Evolutionary conservation across 257 asterid species (phyloP).

Genomic region (Cordia subcordata): DNA sequence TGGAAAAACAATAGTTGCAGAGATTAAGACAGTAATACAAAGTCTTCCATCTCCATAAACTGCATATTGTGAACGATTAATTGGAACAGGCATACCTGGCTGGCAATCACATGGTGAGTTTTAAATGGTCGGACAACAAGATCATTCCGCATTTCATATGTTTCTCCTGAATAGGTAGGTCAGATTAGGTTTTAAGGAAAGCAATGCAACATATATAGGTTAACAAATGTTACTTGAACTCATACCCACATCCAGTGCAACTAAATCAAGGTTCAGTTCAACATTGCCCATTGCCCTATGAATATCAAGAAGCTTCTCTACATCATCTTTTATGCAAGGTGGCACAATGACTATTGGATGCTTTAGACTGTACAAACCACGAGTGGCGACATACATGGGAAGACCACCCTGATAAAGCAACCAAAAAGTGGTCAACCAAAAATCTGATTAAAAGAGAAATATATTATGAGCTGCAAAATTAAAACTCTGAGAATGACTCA

Average conservation of each 20-base stretch:
- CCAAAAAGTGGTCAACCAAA: background rate
- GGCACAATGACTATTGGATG: constrained; percentile 94
- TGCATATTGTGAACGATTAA: background rate
- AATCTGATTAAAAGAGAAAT: no score
- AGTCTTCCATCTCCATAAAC: background rate
- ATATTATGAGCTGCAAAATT: no score
- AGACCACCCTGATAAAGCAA: constrained; percentile 82
- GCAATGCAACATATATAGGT: constrained; percentile 7
- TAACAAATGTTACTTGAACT: constrained; percentile 9
- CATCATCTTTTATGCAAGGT: constrained; percentile 79
- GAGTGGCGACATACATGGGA: constrained; percentile 93
- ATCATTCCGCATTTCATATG: constrained; percentile 97
- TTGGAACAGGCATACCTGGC: constrained; percentile 56
- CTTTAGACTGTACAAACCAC: constrained; percentile 77
- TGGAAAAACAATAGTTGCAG: background rate
- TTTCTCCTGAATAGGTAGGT: constrained; percentile 59
- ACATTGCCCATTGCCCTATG: constrained; percentile 83
- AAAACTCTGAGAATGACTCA: no score
- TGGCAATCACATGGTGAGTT: constrained; percentile 83
- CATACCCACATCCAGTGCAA: constrained; percentile 85
- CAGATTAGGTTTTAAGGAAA: constrained; percentile 10
- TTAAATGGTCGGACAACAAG: constrained; percentile 83
- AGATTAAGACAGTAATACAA: background rate
- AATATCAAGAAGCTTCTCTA: constrained; percentile 62
- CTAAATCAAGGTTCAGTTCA: constrained; percentile 72